Evolutionary conservation across 2,329 filamentous ascomycete species (phyloP).

Genomic region (Clonostachys sp.): DNA sequence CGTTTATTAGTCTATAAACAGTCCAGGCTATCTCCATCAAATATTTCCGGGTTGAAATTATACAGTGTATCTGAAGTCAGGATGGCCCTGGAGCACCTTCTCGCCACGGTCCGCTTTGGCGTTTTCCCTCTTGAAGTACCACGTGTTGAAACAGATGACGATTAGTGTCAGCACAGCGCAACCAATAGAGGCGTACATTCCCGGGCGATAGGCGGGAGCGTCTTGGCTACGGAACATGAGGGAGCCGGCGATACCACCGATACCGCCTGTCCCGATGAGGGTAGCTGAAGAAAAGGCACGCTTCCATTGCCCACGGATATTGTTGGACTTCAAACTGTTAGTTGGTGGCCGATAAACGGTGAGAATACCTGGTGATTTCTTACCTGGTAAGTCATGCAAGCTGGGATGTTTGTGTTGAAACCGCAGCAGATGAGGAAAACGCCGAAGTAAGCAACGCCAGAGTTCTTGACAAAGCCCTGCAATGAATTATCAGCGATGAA

Average conservation of each 20-base stretch:
- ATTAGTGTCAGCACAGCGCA: constrained; percentile 1
- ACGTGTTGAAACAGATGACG: constrained; percentile 1
- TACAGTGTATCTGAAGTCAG: constrained; percentile 5
- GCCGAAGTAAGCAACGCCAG: constrained; percentile 11
- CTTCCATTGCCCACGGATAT: constrained; percentile 15
- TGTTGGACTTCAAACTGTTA: constrained; percentile 6
- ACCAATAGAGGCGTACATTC: constrained; percentile 3
- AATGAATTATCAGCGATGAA: too few species aligned
- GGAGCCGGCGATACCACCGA: constrained; percentile 12
- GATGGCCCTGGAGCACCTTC: constrained; percentile 2
- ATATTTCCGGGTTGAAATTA: neutral
- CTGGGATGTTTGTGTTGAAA: constrained; percentile 7
- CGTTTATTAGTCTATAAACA: too few species aligned
- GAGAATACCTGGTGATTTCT: neutral
- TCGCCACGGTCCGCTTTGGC: constrained; percentile 2
- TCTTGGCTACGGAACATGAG: constrained; percentile 11
- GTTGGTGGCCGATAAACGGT: too few species aligned
- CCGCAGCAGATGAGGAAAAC: constrained; percentile 11
- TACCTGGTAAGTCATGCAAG: constrained; percentile 8
- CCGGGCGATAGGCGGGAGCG: constrained; percentile 5
- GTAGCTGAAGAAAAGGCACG: constrained; percentile 12
- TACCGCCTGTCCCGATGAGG: constrained; percentile 9
- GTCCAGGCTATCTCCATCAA: too few species aligned
- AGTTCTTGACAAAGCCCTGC: neutral
- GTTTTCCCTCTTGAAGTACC: constrained; percentile 3